phyloP scores from a whole-genome alignment of 2,329 filamentous ascomycete genomes.

The Taxawa tesnikishii region DNA sequence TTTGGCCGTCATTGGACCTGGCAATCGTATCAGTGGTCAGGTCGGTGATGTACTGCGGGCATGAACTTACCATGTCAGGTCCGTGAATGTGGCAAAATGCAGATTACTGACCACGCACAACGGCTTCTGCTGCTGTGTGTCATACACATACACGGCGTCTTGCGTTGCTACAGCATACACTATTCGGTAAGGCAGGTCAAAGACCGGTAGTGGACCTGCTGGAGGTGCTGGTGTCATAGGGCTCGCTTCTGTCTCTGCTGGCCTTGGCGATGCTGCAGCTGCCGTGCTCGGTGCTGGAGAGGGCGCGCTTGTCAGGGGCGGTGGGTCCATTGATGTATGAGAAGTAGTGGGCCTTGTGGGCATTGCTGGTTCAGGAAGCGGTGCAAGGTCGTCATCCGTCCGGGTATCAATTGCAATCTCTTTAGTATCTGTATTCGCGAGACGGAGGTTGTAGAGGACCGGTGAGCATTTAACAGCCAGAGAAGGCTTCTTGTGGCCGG shows the following conservation, averaged over 20 bases:
- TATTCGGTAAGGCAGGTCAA: constrained; percentile 82
- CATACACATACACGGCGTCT: constrained; percentile 87
- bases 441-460: constrained; percentile 70
- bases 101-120: constrained; percentile 92
- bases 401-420: constrained; percentile 94
- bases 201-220: constrained; percentile 46
- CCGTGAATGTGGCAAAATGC: constrained; percentile 94
- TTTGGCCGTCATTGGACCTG: constrained; percentile 65
- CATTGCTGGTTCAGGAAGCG: constrained; percentile 70
- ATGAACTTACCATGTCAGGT: constrained; percentile 71
- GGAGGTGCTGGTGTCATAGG: constrained; percentile 39
- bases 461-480: constrained; percentile 93
- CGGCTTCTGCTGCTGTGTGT: constrained; percentile 91
- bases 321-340: constrained; percentile 67
- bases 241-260: constrained; percentile 38
- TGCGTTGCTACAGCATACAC: constrained; percentile 95
- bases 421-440: constrained; percentile 55
- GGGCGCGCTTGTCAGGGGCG: constrained; percentile 49
- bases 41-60: too few species aligned
- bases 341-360: constrained; percentile 44
- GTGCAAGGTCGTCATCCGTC: constrained; percentile 67
- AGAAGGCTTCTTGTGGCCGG: constrained; percentile 95
- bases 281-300: constrained; percentile 38
- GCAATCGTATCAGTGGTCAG: constrained; percentile 18
- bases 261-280: constrained; percentile 40